Percentiles rank a stretch among this genome's conserved stretches.
Conservation (phyloP, 2,329 filamentous ascomycete species). For the Aureobasidium sp. region DNA sequence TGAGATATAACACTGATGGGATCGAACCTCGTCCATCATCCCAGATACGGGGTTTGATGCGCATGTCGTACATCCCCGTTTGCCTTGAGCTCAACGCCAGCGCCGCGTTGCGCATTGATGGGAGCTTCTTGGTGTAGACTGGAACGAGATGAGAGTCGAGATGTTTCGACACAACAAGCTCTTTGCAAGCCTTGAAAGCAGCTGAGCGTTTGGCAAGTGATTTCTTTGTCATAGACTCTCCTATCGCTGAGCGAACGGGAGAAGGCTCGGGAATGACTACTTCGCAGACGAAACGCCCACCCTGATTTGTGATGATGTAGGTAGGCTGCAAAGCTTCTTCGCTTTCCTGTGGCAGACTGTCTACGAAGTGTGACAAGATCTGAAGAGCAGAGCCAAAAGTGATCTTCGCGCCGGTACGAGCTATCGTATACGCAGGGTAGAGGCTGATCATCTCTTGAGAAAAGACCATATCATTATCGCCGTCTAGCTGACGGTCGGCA, state of each 20-base stretch:
- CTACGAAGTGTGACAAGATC: slow-evolving; percentile 65
- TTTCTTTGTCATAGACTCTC: slow-evolving; percentile 59
- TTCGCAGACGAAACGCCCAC: slow-evolving; percentile 63
- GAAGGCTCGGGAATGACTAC: slow-evolving; percentile 68
- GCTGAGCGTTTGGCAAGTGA: slow-evolving; percentile 77
- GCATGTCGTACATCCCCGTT: slow-evolving; percentile 66
- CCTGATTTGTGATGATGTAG: slow-evolving; percentile 54
- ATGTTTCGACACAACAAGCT: slow-evolving; percentile 56
- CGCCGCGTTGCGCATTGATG: slow-evolving; percentile 77
- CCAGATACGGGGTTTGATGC: slow-evolving; percentile 73
- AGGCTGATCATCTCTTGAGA: slow-evolving; percentile 45
- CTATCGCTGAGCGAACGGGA: slow-evolving; percentile 59
- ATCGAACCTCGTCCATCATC: slow-evolving; percentile 32
- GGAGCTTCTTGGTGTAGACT: slow-evolving; percentile 60
- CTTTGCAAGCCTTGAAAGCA: slow-evolving; percentile 72
- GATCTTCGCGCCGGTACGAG: slow-evolving; percentile 64
- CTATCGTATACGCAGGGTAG: slow-evolving; percentile 46
- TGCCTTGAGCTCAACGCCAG: slow-evolving; percentile 76
- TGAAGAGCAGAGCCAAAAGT: slow-evolving; percentile 67
- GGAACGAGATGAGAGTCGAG: slow-evolving; percentile 70
- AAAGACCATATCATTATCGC: slow-evolving; percentile 50
- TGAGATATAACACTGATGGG: slow-evolving; percentile 52
- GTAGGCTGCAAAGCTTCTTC: slow-evolving; percentile 44
- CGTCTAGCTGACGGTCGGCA: slow-evolving; percentile 60
- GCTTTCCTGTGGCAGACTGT: slow-evolving; percentile 53